These are phyloP conservation scores for Danielia oregonensis DNA, from an alignment of 805 yeast genomes.

Conservation along the genomic window DNA sequence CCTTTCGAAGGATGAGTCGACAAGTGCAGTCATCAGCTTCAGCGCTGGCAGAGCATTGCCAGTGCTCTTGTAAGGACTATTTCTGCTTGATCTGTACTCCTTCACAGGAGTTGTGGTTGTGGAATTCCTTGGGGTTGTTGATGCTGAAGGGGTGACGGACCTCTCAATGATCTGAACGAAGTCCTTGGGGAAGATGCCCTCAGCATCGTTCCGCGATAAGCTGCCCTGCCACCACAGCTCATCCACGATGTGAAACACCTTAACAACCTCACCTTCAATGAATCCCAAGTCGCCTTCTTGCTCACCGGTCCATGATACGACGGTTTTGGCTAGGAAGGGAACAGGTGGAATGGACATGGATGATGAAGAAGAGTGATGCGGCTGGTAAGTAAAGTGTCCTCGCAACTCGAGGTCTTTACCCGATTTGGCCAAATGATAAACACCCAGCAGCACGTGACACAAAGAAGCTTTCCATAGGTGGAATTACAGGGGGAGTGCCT, in stretches of 20 bases:
- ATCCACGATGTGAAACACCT: constrained; percentile 74
- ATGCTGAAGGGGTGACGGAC: constrained; percentile 10
- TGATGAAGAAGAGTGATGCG: background rate
- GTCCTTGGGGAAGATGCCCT: constrained; percentile 85
- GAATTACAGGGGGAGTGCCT: too few relatives aligned
- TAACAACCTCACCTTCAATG: constrained; percentile 88
- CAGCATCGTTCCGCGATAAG: constrained; percentile 71
- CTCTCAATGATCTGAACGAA: constrained; percentile 56
- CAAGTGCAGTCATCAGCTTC: constrained; percentile 12
- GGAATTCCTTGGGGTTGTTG: constrained; percentile 8
- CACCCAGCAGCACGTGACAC: constrained; percentile 1
- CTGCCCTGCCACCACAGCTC: constrained; percentile 93
- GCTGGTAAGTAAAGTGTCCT: background rate
- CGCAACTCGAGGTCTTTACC: constrained; percentile 8
- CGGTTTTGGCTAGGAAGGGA: constrained; percentile 77
- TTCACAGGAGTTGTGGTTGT: constrained; percentile 3
- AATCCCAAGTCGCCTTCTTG: constrained; percentile 88
- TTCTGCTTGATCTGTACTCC: background rate
- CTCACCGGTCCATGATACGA: constrained; percentile 93
- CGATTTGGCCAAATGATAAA: constrained; percentile 10
- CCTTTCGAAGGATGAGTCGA: constrained; percentile 7
- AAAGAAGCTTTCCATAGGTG: too few relatives aligned
- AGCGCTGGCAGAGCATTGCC: constrained; percentile 1
- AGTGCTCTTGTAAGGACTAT: background rate
- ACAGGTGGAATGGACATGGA: constrained; percentile 36